These are phyloP conservation scores for Dactylellina cionopaga DNA, from an alignment of 2,329 filamentous ascomycete genomes.

Conservation along the genomic window DNA sequence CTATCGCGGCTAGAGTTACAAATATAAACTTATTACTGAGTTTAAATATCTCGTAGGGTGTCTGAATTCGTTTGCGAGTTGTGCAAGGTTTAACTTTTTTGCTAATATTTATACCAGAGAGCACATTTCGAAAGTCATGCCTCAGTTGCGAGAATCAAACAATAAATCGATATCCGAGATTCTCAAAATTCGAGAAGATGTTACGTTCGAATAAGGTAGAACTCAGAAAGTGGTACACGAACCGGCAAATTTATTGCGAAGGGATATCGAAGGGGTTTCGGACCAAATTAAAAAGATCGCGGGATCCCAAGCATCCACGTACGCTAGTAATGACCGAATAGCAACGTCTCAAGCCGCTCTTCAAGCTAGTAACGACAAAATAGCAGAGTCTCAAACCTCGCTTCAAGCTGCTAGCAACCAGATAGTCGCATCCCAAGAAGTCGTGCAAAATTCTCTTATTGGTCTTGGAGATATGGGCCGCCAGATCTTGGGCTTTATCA, in stretches of 20 bases:
- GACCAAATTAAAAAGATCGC: neutral
- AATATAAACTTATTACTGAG: neutral
- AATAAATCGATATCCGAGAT: neutral
- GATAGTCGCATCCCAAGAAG: neutral
- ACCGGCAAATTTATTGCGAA: neutral
- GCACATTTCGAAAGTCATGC: neutral
- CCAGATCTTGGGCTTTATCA: neutral
- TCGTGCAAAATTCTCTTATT: neutral
- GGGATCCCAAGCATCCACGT: too few relatives aligned
- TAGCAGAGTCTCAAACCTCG: too few relatives aligned
- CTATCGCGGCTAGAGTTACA: neutral
- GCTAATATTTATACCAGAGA: constrained; percentile 5
- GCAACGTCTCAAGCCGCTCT: too few relatives aligned
- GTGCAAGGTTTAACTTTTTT: too few relatives aligned
- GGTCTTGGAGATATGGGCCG: neutral
- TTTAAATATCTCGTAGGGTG: neutral
- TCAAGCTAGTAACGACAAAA: too few relatives aligned
- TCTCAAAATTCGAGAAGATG: neutral
- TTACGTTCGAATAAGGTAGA: neutral
- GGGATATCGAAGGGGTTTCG: neutral
- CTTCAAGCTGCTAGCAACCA: too few relatives aligned
- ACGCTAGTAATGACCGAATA: too few relatives aligned
- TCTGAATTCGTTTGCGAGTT: neutral
- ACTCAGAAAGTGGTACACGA: too few relatives aligned
- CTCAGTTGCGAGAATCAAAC: neutral